Evolutionary conservation across 2,329 filamentous ascomycete species (phyloP), one percentile per base, ranked within the genome.

Genomic region (Tolypocladium guangdongense): DNA sequence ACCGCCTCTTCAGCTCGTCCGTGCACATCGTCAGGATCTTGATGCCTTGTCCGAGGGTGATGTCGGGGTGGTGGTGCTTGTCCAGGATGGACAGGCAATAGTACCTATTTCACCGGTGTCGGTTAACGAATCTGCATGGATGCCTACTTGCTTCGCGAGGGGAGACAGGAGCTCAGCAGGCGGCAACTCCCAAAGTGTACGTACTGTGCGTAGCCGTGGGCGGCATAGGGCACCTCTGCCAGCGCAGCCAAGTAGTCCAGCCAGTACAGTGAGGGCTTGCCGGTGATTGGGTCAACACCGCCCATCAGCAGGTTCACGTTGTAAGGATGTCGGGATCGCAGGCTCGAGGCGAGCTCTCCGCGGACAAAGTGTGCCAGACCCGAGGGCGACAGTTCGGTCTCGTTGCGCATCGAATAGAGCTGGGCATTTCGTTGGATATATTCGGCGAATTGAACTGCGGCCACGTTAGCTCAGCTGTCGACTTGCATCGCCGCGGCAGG

Each of bases 351-450:
- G 58, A 99, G 84, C 74, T 99, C 91, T 68, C 87, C 87, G 61
- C 93, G 89, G 63, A 99, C 90, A 70, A 96, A 99, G 76, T 89
- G 85, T 57, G 91, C 89, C 53, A 96, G 85, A 39, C 90, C 93
- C 37, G 86, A 85, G 11, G 93, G 92, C 46, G 89, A 90, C 57
- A 99, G 83, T 66, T 96, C 90, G 67, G 87, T 87, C 72, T 90
- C 88, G 71, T 97, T 97, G 68, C 95, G 90, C 91, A 97, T 99
- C 62, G 88, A 90, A 77, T 99, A 99, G 68, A 99, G 87, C 74
- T 96, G 90, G 59, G 93, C 86, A 73, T 99, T 99, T 69, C 92
- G 91, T 82, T 97, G 91, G 71, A 99, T 95, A 76, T 92, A 99
- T 76, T 99, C 93, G 70, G 95, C 89, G 71, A 99, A 99, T 85